Percentiles rank a stretch among this genome's conserved stretches.
Conservation (phyloP, 176 grass and related monocot species). For the Eleusine coracana region DNA sequence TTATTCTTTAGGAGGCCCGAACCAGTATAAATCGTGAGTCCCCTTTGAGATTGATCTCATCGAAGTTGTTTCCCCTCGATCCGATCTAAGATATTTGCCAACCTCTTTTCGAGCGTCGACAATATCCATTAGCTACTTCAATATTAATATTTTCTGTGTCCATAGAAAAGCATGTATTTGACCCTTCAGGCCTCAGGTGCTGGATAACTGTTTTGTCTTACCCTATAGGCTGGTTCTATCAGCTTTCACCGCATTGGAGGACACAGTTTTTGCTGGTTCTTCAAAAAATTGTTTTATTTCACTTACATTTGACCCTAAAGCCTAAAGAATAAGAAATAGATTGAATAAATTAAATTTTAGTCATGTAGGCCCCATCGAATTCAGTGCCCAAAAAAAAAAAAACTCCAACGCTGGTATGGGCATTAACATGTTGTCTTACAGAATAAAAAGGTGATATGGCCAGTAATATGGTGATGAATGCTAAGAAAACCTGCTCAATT, state of each 20-base stretch:
- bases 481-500: neutral
- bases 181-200: neutral
- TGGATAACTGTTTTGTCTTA: neutral
- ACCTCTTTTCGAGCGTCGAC: no score
- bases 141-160: neutral
- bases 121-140: neutral
- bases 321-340: neutral
- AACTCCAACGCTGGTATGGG: neutral
- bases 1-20: no score
- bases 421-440: neutral
- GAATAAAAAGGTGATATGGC: neutral
- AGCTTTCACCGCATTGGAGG: neutral
- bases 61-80: no score
- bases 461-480: neutral
- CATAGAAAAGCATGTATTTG: neutral
- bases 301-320: neutral
- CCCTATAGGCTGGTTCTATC: neutral
- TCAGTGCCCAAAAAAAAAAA: neutral
- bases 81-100: no score
- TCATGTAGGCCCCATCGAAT: neutral
- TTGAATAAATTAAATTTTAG: neutral
- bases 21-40: no score
- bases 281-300: neutral
- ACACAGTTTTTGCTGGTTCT: constrained; percentile 1
- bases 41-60: no score